Evolutionary conservation across 1,139 yeast species (phyloP).

Genomic region (Yamadazyma atmosphaerica): DNA sequence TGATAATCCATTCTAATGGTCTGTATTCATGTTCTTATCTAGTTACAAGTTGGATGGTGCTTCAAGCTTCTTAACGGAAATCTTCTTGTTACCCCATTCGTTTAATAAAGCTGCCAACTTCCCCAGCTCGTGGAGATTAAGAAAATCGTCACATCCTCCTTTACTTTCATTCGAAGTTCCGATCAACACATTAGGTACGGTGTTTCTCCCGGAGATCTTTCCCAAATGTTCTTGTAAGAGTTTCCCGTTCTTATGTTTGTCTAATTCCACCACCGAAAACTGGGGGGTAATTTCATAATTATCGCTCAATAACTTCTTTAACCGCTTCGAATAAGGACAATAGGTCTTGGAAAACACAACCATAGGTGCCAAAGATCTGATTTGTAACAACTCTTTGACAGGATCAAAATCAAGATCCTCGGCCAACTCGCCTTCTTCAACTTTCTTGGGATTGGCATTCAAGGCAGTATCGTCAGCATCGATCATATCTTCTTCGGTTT

Average conservation of each 20-base stretch:
- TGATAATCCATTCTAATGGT: too few relatives aligned
- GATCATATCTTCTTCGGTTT: conserved; percentile 4
- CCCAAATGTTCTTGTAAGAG: conserved; percentile 62
- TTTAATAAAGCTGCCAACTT: conserved; percentile 48
- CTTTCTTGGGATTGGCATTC: conserved; percentile 4
- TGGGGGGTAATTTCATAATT: conserved; percentile 72
- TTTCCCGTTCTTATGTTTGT: conserved; percentile 67
- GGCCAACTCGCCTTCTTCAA: conserved; percentile 5
- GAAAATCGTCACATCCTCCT: conserved; percentile 83
- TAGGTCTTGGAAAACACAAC: conserved; percentile 68
- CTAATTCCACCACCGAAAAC: conserved; percentile 78
- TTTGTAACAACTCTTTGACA: conserved; percentile 57
- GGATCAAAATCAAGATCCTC: conserved; percentile 48
- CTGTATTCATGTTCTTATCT: too few relatives aligned
- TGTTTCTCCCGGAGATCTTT: conserved; percentile 56
- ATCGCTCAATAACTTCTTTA: conserved; percentile 64
- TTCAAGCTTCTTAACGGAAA: conserved; percentile 53
- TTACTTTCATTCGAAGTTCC: conserved; percentile 54
- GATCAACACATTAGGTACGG: conserved; percentile 73
- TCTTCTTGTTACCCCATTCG: conserved; percentile 63
- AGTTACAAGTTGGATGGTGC: conserved; percentile 52
- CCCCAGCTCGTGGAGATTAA: conserved; percentile 57
- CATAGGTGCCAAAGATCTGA: conserved; percentile 65
- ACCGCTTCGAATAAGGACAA: conserved; percentile 73
- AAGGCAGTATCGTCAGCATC: conserved; percentile 1